phyloP scores from a whole-genome alignment of 23 red algal genomes.

The Cyanidioschyzon merolae region DNA sequence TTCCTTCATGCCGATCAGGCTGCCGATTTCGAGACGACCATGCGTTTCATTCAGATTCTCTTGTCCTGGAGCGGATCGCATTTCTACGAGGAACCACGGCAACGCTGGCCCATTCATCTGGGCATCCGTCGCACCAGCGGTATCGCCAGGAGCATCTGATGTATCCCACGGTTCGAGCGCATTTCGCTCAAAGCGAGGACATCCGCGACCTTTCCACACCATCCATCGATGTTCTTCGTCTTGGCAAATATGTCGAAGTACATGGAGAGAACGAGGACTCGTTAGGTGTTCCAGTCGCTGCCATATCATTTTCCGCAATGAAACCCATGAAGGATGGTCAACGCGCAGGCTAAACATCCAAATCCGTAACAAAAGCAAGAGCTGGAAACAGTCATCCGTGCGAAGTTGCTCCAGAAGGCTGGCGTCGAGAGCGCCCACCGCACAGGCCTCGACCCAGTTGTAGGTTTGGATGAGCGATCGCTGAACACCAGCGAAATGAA shows the following conservation, averaged over 20 bases:
- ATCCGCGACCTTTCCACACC: background rate
- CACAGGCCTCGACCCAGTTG: background rate
- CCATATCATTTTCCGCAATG: background rate
- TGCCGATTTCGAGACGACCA: background rate
- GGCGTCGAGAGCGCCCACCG: background rate
- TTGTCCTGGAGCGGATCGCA: background rate
- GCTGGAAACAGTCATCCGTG: background rate
- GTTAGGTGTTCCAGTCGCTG: background rate
- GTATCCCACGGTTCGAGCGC: background rate
- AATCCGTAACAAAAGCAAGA: background rate
- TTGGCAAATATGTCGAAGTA: background rate
- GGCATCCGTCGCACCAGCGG: background rate
- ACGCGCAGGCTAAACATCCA: background rate
- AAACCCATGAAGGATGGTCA: background rate
- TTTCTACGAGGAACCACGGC: background rate
- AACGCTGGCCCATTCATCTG: background rate
- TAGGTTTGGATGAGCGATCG: background rate
- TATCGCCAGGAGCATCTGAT: background rate
- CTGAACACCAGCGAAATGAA: too few species aligned
- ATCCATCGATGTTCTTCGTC: background rate
- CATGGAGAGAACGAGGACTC: background rate
- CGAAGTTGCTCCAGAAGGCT: background rate
- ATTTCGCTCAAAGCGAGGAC: constrained; percentile 4
- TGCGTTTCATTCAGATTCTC: background rate
- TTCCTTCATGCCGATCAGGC: background rate